Evolutionary conservation across 768 basidiomycete species (phyloP).

Genomic region (Naganishia kalamii): DNA sequence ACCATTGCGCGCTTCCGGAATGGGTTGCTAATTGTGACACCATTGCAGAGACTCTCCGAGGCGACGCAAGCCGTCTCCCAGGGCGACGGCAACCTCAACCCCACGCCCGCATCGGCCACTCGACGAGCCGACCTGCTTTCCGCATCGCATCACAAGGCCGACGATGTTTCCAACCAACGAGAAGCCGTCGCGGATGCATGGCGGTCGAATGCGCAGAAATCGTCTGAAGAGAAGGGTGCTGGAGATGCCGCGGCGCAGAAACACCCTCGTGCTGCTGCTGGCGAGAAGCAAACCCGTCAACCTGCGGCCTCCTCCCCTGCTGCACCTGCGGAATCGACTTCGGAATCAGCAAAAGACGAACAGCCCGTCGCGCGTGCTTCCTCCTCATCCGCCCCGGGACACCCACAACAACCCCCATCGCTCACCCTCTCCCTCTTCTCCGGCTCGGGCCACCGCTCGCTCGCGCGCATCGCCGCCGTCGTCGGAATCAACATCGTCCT

Average conservation of each 20-base stretch:
- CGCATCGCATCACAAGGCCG: not conserved
- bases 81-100: slow-evolving; percentile 21
- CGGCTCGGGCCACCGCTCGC: slow-evolving; percentile 31
- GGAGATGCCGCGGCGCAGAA: not conserved
- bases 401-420: slow-evolving; percentile 40
- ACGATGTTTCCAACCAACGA: slow-evolving; percentile 7
- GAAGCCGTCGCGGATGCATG: slow-evolving; percentile 17
- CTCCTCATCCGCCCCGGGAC: slow-evolving; percentile 12
- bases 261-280: slow-evolving; percentile 1
- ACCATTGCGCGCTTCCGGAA: not conserved
- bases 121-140: slow-evolving; percentile 20
- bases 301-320: not conserved
- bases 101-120: slow-evolving; percentile 15
- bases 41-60: not conserved
- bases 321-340: not conserved
- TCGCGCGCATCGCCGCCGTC: slow-evolving; percentile 38
- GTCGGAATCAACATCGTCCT: slow-evolving; percentile 45
- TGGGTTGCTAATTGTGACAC: not conserved
- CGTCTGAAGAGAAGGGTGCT: slow-evolving; percentile 13
- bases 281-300: not conserved
- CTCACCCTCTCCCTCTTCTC: slow-evolving; percentile 45
- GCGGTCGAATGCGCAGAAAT: slow-evolving; percentile 1
- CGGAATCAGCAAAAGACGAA: no score
- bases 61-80: slow-evolving; percentile 7
- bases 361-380: no score